Percentiles rank a stretch among this genome's conserved stretches.
Conservation (phyloP, 1,139 yeast genomes). For the Lodderomyces theae region DNA sequence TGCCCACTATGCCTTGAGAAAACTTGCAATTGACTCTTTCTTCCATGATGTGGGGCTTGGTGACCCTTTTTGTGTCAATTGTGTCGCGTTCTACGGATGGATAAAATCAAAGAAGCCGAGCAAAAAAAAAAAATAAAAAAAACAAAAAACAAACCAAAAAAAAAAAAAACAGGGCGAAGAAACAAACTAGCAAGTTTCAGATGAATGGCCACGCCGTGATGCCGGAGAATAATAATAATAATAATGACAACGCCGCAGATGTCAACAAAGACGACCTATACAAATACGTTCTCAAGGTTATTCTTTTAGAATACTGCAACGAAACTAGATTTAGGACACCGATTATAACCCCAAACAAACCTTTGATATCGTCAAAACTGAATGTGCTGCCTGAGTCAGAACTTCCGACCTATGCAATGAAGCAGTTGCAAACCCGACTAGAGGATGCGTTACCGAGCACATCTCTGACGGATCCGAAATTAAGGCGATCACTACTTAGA, state of each 20-base stretch:
- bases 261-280: constrained; percentile 24
- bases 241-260: no score
- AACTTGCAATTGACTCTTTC: no score
- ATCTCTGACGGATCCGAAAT: constrained; percentile 36
- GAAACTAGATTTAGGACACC: constrained; percentile 58
- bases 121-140: neutral
- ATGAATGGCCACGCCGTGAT: neutral
- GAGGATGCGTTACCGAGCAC: constrained; percentile 53
- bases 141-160: neutral
- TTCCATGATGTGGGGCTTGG: no score
- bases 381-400: constrained; percentile 18
- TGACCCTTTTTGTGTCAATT: neutral
- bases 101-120: no score
- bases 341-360: constrained; percentile 14
- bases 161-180: no score
- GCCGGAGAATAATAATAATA: neutral
- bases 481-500: constrained; percentile 49
- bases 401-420: constrained; percentile 49
- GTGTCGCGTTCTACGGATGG: no score
- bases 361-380: constrained; percentile 8
- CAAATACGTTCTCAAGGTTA: constrained; percentile 43
- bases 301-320: constrained; percentile 54
- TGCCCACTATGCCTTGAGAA: no score
- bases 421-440: constrained; percentile 48
- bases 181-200: no score